A percentile compares a stretch with the other conserved stretches of the same genome.
Evolutionary conservation across 2,329 filamentous ascomycete genomes (phyloP).

Genomic region (Xylariaceae sp.): DNA sequence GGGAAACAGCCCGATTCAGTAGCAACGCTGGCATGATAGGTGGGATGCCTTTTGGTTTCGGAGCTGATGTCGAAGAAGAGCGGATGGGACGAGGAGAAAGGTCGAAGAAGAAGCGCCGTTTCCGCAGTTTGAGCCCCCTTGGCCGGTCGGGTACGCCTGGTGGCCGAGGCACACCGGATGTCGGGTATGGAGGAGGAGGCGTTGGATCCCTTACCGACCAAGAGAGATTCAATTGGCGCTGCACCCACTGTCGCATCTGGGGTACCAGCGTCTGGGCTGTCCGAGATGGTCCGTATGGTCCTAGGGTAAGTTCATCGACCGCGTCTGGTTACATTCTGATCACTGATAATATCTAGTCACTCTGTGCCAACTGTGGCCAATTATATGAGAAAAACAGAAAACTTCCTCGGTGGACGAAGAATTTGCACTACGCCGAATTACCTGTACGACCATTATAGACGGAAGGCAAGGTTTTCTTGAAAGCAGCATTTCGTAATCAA

Average conservation of each 20-base stretch:
- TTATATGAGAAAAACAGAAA: slow-evolving; percentile 86
- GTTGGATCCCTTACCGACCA: slow-evolving; percentile 71
- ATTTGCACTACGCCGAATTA: slow-evolving; percentile 60
- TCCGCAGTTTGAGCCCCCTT: slow-evolving; percentile 84
- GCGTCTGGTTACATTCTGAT: slow-evolving; percentile 5
- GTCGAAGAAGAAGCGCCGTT: slow-evolving; percentile 93
- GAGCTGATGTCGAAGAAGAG: slow-evolving; percentile 70
- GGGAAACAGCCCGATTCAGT: slow-evolving; percentile 92
- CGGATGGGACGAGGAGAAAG: slow-evolving; percentile 90
- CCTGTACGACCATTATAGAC: slow-evolving; percentile 26
- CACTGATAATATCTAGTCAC: slow-evolving; percentile 59
- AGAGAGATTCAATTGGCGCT: slow-evolving; percentile 86
- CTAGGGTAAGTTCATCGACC: slow-evolving; percentile 66
- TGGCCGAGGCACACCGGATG: slow-evolving; percentile 80
- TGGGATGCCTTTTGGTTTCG: slow-evolving; percentile 67
- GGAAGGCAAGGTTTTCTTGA: not conserved
- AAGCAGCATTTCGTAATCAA: not conserved
- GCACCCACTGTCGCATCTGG: slow-evolving; percentile 85
- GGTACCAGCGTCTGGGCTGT: slow-evolving; percentile 94
- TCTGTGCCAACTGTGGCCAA: slow-evolving; percentile 93
- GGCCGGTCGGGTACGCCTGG: slow-evolving; percentile 71
- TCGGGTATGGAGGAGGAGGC: slow-evolving; percentile 73
- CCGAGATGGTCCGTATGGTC: slow-evolving; percentile 83
- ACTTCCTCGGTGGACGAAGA: slow-evolving; percentile 77
- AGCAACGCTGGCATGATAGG: slow-evolving; percentile 82